Evolutionary conservation across 768 basidiomycete genomes (phyloP), one percentile per base, ranked within the genome.

Genomic region (Dictyophora rubrovolvata): DNA sequence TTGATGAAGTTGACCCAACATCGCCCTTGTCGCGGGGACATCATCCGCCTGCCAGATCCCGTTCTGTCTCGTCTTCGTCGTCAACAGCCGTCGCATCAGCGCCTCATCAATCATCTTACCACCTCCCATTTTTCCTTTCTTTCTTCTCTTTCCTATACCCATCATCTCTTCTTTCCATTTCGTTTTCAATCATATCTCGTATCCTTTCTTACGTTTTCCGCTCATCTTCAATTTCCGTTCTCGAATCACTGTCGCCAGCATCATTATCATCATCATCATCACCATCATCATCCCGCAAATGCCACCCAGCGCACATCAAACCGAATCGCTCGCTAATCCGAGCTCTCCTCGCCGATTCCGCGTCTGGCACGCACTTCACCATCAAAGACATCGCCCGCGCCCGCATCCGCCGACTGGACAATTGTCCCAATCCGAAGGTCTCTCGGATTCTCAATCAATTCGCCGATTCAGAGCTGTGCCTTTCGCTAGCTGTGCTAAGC

Each of bases 291-390:
- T 2, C 42, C 17, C 6, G 9, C 55, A 37, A 36, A n/a, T 46
- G 46, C 33, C 34, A 9, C 22, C n/a, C 16, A 5, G 34, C 55
- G 1, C 21, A 28, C 3, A 42, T 48, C 17, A 7, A n/a, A 18
- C 55, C 55, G 3, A 46, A 36, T 16, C 34, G 21, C 17, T 10
- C 55, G 11, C 37, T 56, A 20, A 56, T 56, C 20, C 55, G 42
- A 5, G 4, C 34, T n/a, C 55, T 56, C 1, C 20, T 56, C 42
- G 55, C 55, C 2, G 55, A 56, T 46, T 56, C 55, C 22, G 56
- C 48, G 11, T 58, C 56, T 5, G 56, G 56, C 12, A 58, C 56
- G 16, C 56, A 58, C 22, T 36, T 58, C 16, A 58, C 56, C 48
- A 21, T 58, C 18, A 28, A 22, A 18, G 56, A 58, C 48, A 17